These are phyloP conservation scores for Saccharomycopsis fibuligera DNA, from an alignment of 805 yeast species.

Conservation along the genomic window DNA sequence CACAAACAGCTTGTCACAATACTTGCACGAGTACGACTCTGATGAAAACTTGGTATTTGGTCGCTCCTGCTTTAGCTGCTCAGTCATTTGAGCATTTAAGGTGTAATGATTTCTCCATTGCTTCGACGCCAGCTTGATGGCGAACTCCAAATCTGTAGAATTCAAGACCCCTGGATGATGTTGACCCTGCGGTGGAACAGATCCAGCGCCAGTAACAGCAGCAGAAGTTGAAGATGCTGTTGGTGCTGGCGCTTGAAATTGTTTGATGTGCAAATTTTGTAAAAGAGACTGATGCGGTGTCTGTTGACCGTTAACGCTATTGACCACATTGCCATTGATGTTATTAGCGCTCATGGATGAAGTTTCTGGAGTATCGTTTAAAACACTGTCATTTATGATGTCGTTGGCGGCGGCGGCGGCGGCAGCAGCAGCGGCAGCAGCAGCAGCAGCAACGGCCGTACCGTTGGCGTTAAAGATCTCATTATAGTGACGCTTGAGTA, in stretches of 20 bases:
- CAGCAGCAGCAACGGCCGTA: neutral
- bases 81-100: constrained; percentile 6
- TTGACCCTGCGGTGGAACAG: neutral
- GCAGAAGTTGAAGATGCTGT: neutral
- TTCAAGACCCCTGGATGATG: neutral
- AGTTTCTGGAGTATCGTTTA: neutral
- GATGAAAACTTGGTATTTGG: neutral
- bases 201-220: neutral
- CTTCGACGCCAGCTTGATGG: constrained; percentile 14
- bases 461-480: neutral
- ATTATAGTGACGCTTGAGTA: constrained; percentile 9
- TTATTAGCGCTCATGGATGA: neutral
- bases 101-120: constrained; percentile 16
- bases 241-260: too few species aligned
- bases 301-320: too few species aligned
- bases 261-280: too few species aligned
- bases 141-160: constrained; percentile 11
- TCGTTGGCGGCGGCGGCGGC: constrained; percentile 1
- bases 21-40: constrained; percentile 14
- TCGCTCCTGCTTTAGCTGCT: neutral
- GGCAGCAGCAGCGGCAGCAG: constrained; percentile 13
- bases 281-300: too few species aligned
- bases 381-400: neutral
- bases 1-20: constrained; percentile 15
- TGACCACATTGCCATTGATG: neutral